These are phyloP conservation scores for Curvularia hawaiiensis DNA, from an alignment of 2,329 filamentous ascomycete genomes.

Conservation along the genomic window DNA sequence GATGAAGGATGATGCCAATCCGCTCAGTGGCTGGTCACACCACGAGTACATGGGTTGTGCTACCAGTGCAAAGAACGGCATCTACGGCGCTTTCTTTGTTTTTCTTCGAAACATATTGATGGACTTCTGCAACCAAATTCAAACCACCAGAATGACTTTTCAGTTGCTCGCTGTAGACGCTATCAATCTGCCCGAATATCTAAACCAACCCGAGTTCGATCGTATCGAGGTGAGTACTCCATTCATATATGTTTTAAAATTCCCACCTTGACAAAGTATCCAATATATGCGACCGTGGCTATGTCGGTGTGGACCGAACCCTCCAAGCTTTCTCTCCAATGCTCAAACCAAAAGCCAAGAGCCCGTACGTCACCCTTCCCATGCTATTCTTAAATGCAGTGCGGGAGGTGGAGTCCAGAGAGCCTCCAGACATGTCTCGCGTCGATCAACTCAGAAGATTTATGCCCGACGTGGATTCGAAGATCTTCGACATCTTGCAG, in stretches of 20 bases:
- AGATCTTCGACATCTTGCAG: neutral
- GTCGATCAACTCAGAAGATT: neutral
- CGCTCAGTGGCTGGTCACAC: too few species aligned
- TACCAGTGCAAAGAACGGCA: too few species aligned
- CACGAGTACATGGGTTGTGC: too few species aligned
- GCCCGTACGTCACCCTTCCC: slow-evolving; percentile 51
- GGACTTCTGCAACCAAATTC: too few species aligned
- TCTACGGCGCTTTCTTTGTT: too few species aligned
- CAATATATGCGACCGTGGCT: slow-evolving; percentile 49
- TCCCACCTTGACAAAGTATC: slow-evolving; percentile 37
- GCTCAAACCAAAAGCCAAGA: slow-evolving; percentile 40
- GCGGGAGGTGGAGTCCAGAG: neutral
- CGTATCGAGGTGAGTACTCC: neutral
- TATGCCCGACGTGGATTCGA: neutral
- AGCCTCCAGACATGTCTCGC: neutral
- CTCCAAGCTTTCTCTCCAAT: slow-evolving; percentile 40
- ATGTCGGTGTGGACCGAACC: slow-evolving; percentile 34
- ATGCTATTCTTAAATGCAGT: slow-evolving; percentile 49
- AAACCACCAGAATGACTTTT: neutral
- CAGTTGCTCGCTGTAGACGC: too few species aligned
- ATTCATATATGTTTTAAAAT: neutral
- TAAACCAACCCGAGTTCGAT: neutral
- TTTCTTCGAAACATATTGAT: too few species aligned
- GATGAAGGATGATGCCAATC: too few species aligned
- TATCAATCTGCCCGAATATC: neutral